These are phyloP conservation scores for Cicer chorassanicum DNA, from an alignment of 306 rosid genomes.

Conservation along the genomic window DNA sequence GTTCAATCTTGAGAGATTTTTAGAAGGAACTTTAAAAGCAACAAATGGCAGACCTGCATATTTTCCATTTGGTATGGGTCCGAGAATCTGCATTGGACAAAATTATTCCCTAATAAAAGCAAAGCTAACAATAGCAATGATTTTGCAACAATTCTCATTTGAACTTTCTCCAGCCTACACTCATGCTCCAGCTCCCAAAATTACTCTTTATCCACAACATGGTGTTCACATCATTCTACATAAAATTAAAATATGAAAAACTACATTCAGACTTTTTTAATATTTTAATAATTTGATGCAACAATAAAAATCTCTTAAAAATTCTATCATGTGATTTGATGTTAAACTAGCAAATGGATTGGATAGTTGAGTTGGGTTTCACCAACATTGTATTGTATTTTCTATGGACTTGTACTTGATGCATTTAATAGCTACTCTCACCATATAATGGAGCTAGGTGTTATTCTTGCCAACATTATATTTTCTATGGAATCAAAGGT, in stretches of 20 bases:
- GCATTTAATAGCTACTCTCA: no score
- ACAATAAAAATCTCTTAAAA: no score
- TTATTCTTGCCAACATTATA: no score
- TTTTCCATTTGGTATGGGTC: conserved; percentile 70
- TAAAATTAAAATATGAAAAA: background rate
- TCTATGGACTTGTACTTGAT: no score
- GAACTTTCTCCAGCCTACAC: background rate
- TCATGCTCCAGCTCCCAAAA: background rate
- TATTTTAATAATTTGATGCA: no score
- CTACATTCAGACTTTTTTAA: no score
- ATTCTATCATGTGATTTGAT: no score
- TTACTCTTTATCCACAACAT: conserved; percentile 45
- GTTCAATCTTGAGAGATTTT: conserved; percentile 68
- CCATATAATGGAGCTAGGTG: no score
- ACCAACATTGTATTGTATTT: no score
- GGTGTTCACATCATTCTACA: conserved; percentile 18
- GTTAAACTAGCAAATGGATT: no score
- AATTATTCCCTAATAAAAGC: background rate
- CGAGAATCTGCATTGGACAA: conserved; percentile 57
- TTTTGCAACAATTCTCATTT: background rate
- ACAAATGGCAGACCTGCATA: conserved; percentile 44
- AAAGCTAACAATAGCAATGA: background rate
- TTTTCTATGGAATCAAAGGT: no score
- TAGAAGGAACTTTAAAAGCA: conserved; percentile 49
- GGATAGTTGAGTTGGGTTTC: no score